These are phyloP conservation scores for Arthrobotrys conoides DNA, from an alignment of 2,329 filamentous ascomycete species.

Conservation along the genomic window DNA sequence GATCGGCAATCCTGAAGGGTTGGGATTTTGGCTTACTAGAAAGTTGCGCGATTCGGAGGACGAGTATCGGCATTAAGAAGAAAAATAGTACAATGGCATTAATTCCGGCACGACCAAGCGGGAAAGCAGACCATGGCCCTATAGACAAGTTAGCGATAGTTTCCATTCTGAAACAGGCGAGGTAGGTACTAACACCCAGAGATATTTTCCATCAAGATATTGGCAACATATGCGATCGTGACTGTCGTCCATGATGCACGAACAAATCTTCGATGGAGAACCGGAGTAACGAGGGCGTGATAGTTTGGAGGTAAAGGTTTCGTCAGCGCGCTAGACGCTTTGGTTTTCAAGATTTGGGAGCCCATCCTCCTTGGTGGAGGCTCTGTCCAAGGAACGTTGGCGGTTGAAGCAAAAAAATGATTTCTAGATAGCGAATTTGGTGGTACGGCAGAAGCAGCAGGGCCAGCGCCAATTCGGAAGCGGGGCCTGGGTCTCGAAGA, in stretches of 20 bases:
- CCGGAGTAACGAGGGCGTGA: constrained; percentile 63
- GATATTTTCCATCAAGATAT: constrained; percentile 63
- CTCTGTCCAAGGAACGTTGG: background rate
- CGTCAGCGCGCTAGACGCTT: constrained; percentile 55
- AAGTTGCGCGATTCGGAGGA: constrained; percentile 63
- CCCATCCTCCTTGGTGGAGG: constrained; percentile 31
- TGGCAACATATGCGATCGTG: constrained; percentile 62
- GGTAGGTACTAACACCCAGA: constrained; percentile 61
- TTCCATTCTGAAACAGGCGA: constrained; percentile 4
- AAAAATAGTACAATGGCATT: constrained; percentile 63
- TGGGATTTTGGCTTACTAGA: constrained; percentile 54
- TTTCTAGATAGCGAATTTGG: constrained; percentile 1
- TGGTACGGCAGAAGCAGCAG: background rate
- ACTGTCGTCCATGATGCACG: constrained; percentile 62
- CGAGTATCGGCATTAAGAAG: constrained; percentile 62
- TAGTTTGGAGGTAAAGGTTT: constrained; percentile 63
- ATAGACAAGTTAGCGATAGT: constrained; percentile 16
- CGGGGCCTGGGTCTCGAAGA: constrained; percentile 19
- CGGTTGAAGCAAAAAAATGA: background rate
- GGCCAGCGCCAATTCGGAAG: constrained; percentile 2
- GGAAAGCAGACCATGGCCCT: constrained; percentile 63
- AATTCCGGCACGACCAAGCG: constrained; percentile 61
- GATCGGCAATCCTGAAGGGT: background rate
- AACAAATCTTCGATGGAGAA: constrained; percentile 63
- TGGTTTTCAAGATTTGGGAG: constrained; percentile 55